Conservation (phyloP, 1,139 yeast species). For the Yamadazyma triangularis region DNA sequence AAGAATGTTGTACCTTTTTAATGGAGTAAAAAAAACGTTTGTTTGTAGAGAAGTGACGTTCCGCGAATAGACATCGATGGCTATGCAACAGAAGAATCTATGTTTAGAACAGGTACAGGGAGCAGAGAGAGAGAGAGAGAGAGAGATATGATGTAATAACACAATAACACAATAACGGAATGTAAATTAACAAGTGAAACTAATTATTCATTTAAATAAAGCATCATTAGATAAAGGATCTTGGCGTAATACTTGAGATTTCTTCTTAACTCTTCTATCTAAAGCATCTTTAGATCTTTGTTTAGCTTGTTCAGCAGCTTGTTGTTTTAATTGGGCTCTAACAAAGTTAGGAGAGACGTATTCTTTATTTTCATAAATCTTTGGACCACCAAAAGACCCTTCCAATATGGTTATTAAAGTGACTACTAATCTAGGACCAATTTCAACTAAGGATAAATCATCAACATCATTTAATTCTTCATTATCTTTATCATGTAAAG, state of each 20-base stretch:
- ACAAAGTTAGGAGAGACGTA: constrained; percentile 94
- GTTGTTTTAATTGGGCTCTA: constrained; percentile 81
- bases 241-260: constrained; percentile 68
- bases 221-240: constrained; percentile 85
- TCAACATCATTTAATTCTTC: constrained; percentile 35
- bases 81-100: no score
- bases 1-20: no score
- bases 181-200: no score
- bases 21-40: no score
- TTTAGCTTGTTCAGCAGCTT: constrained; percentile 77
- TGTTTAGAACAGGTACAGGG: no score
- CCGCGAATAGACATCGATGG: no score
- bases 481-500: constrained; percentile 46
- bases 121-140: no score
- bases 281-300: constrained; percentile 76
- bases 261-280: constrained; percentile 68
- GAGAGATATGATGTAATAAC: no score
- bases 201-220: constrained; percentile 62
- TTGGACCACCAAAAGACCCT: constrained; percentile 98
- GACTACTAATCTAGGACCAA: constrained; percentile 95
- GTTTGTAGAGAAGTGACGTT: no score
- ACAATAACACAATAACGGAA: no score
- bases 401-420: constrained; percentile 89
- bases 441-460: constrained; percentile 79
- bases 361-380: constrained; percentile 94